Evolutionary conservation across 1,284 basidiomycete species (phyloP), one percentile per base, ranked within the genome.

Genomic region (Boletus smithii): DNA sequence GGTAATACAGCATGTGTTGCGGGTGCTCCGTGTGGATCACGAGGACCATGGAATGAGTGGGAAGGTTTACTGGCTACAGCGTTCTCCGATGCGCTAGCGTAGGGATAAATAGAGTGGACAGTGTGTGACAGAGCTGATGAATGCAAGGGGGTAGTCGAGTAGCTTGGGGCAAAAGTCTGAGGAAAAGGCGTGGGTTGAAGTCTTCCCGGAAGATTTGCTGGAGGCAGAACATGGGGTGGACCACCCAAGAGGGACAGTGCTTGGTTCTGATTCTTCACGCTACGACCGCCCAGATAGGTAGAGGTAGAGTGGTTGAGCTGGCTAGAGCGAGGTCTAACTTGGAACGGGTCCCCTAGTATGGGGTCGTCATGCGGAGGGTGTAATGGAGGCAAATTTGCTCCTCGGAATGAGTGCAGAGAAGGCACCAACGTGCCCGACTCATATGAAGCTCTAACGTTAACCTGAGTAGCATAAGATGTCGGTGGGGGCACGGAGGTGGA

Each of bases 281-380:
- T 13, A 37, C 44, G 50, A 31, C 50, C 26, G 71, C 54, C 65
- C 70, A 50, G 53, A 63, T 51, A 45, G 40, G 46, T 59, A 44
- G 50, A 33, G 23, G 53, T 49, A 55, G 55, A 55, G 55, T 76
- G 77, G 53, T 74, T 72, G 39, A 55, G 37, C 54, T 81, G 76
- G 55, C 80, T 82, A 5, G 83, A 85, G 49, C 72, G 74, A 11
- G 85, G 76, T 43, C 85, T 75, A 22, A 77, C 71, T 58, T 78
- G 75, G 56, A 79, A 77, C 0, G 74, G 69, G 61, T 79, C 77
- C 52, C 41, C 53, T 32, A 48, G 37, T 44, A 54, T 43, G 33
- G 46, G 27, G 42, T 51, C 40, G 44, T 58, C 51, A 41, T 47
- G 39, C 14, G 30, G 38, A 33, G 43, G 14, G 11, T 47, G 46